A percentile compares a stretch with the other conserved stretches of the same genome.
Evolutionary conservation across 495 filamentous ascomycete species (phyloP).

Genomic region (Aspergillus cavernicola): DNA sequence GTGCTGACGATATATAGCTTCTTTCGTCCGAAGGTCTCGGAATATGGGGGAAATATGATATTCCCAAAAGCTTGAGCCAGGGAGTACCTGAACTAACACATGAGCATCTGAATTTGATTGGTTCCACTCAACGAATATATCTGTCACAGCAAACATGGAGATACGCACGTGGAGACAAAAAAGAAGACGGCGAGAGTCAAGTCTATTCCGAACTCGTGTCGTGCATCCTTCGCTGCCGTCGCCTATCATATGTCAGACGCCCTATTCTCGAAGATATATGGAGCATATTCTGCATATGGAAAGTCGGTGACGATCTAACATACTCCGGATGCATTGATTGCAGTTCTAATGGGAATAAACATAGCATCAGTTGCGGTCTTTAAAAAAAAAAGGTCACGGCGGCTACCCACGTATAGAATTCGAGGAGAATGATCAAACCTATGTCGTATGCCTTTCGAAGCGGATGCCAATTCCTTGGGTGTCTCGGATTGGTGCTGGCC

Average conservation of each 20-base stretch:
- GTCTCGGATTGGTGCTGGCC: slow-evolving; percentile 13
- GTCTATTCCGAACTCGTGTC: slow-evolving; percentile 17
- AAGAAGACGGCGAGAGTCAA: slow-evolving; percentile 22
- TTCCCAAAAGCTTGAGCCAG: slow-evolving; percentile 45
- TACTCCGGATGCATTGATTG: slow-evolving; percentile 31
- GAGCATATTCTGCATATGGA: not conserved
- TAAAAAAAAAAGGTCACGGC: too few species aligned
- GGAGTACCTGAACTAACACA: slow-evolving; percentile 22
- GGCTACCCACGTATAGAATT: slow-evolving; percentile 23
- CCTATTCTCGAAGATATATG: not conserved
- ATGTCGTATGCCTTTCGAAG: slow-evolving; percentile 22
- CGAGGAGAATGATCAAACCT: slow-evolving; percentile 21
- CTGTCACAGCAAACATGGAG: not conserved
- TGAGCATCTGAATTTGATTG: not conserved
- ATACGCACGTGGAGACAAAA: slow-evolving; percentile 28
- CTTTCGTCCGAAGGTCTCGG: slow-evolving; percentile 45
- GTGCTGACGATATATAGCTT: slow-evolving; percentile 39
- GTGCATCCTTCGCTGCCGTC: slow-evolving; percentile 20
- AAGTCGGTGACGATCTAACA: not conserved
- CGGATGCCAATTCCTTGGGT: slow-evolving; percentile 25
- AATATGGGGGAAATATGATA: slow-evolving; percentile 44
- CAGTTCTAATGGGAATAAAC: too few species aligned
- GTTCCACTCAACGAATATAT: slow-evolving; percentile 17
- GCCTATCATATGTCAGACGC: slow-evolving; percentile 12
- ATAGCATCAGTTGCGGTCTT: too few species aligned